Base-by-base conservation (phyloP, 2,329 filamentous ascomycete genomes). In the Colletotrichum sp. region DNA sequence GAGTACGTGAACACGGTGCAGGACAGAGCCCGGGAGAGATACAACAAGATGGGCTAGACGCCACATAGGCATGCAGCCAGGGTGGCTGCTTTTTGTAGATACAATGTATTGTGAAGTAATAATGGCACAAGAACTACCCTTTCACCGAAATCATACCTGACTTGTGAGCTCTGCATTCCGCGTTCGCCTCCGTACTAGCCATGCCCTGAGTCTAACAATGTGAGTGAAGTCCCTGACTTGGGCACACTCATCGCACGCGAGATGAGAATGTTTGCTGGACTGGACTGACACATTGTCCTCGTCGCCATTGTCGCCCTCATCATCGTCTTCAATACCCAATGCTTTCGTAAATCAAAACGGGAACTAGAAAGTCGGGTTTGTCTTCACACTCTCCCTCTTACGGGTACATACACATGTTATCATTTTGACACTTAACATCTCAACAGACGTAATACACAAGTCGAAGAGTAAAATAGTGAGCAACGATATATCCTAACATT, bases 11-110 rank as follows among this genome's bases (percentile, higher is more conserved):
- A 89, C 76, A 90, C 90, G 80, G 92, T 91, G 28, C 92, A 92
- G 81, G 92, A 94, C 70, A 91, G 90, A 82, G 93, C 93, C 3
- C 89, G 93, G 79, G 91, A 94, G 82, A 87, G 93, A 78, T 94
- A 92, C 80, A 91, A 92, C 80, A 88, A 85, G 82, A 85, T 94
- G 85, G 81, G 26, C 24, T 78, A 69, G 65, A 30, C 9, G 66
- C 64, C 8, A 5, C n/a, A 7, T 28, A 64, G n/a, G 62, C 28
- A 36, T 1, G 15, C 13, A 21, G 21, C 15, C 10, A 64, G 24
- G 5, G 24, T 36, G 32, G 34, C 62, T 26, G 21, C 34, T 13
- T 49, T 21, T 21, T 49, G 32, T 62, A 62, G 59, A 62, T 15
- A n/a, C n/a, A 16, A 32, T 30, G 44, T 8, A 26, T 34, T 36